phyloP scores from a whole-genome alignment of 192 early-diverging fungal genomes.

The Phlyctochytrium arcticum region DNA sequence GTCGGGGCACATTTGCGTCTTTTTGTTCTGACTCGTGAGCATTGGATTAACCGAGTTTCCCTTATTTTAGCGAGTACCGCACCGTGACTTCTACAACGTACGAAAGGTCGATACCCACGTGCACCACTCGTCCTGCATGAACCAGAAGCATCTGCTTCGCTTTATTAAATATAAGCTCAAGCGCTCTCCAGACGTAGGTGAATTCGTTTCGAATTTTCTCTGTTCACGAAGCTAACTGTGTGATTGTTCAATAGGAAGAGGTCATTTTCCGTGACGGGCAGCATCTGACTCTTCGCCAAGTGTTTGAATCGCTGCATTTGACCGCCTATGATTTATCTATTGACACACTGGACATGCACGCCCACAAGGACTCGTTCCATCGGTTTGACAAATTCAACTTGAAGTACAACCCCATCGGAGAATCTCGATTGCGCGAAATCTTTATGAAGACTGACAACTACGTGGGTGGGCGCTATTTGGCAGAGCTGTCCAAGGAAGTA shows the following conservation, averaged over 20 bases:
- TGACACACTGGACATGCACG: constrained; percentile 96
- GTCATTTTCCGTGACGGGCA: constrained; percentile 86
- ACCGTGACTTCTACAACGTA: constrained; percentile 96
- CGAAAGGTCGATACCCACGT: constrained; percentile 98
- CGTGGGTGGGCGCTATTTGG: constrained; percentile 80
- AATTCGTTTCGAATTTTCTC: background rate
- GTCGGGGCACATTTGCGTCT: constrained; percentile 21
- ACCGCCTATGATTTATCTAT: constrained; percentile 92
- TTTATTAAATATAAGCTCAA: constrained; percentile 93
- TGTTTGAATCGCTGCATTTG: constrained; percentile 85
- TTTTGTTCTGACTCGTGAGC: background rate
- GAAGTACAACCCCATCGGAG: constrained; percentile 94
- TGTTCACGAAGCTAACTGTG: background rate
- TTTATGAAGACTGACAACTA: constrained; percentile 96
- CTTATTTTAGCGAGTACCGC: constrained; percentile 65
- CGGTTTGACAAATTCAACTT: constrained; percentile 96
- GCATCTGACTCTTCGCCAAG: constrained; percentile 73
- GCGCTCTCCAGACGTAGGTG: constrained; percentile 62
- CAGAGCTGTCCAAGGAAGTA: constrained; percentile 91
- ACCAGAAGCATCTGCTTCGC: constrained; percentile 90
- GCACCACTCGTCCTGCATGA: constrained; percentile 91
- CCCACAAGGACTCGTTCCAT: constrained; percentile 94
- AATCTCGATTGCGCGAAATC: constrained; percentile 89
- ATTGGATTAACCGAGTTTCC: background rate
- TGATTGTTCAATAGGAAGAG: constrained; percentile 28